phyloP scores from a whole-genome alignment of 306 rosid species.

The Oxytropis ochrocephala region DNA sequence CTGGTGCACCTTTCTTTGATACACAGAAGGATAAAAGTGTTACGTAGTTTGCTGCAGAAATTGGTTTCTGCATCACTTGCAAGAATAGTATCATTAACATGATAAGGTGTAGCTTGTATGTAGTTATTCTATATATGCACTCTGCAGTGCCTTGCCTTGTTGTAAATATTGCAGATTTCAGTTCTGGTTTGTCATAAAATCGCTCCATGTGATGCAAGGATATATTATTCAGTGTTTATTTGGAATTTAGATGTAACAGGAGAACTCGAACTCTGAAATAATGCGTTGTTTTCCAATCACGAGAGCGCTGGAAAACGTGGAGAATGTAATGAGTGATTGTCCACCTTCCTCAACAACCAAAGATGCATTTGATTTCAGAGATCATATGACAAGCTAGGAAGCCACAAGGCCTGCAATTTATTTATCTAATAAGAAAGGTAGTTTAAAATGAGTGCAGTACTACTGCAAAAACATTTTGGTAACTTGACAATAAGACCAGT shows the following conservation, averaged over 20 bases:
- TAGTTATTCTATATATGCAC: neutral
- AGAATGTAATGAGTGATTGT: neutral
- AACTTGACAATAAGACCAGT: neutral
- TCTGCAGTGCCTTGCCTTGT: neutral
- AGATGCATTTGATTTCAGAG: neutral
- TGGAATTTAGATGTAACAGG: neutral
- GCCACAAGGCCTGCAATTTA: too few species aligned
- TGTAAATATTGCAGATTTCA: slow-evolving; percentile 13
- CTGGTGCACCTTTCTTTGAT: neutral
- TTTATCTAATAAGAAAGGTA: too few species aligned
- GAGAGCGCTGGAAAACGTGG: neutral
- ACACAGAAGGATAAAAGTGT: slow-evolving; percentile 4
- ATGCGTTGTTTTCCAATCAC: neutral
- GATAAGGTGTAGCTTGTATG: neutral
- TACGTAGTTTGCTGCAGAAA: neutral
- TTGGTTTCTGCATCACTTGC: neutral
- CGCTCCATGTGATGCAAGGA: neutral
- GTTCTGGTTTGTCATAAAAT: neutral
- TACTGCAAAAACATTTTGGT: neutral
- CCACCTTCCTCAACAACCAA: neutral
- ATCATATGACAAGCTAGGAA: neutral
- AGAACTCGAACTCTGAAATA: neutral
- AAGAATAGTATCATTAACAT: neutral
- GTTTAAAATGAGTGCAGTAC: neutral
- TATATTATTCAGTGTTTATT: neutral